Percentiles rank a stretch among this genome's conserved stretches.
These are phyloP conservation scores for Candida sanyaensis DNA, from an alignment of 1,139 yeast genomes.

Conservation along the genomic window DNA sequence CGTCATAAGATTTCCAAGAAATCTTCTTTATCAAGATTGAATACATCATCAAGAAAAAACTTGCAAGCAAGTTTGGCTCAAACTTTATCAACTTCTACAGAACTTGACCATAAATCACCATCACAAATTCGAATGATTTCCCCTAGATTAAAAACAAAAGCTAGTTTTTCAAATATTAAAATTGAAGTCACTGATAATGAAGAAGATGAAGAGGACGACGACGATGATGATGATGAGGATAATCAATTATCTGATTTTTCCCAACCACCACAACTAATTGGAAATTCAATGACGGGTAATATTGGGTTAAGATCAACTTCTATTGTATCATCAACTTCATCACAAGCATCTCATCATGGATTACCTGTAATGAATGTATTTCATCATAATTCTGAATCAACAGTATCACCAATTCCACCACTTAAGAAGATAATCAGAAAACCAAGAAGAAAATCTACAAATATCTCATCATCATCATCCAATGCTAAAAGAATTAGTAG, in stretches of 20 bases:
- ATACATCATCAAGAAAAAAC: constrained; percentile 11
- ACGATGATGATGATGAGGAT: background rate
- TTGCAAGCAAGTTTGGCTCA: constrained; percentile 6
- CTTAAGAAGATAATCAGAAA: background rate
- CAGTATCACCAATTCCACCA: constrained; percentile 5
- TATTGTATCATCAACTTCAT: constrained; percentile 11
- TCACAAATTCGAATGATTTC: constrained; percentile 5
- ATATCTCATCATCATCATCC: constrained; percentile 1
- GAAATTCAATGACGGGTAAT: background rate
- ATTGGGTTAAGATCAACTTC: constrained; percentile 9
- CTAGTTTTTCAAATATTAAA: constrained; percentile 5
- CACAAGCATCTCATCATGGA: constrained; percentile 8
- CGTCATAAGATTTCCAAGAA: constrained; percentile 21
- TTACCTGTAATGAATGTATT: constrained; percentile 21
- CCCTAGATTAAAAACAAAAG: constrained; percentile 8
- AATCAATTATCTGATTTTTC: background rate
- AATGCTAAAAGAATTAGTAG: background rate
- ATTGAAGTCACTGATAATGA: constrained; percentile 1
- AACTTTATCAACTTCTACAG: constrained; percentile 5
- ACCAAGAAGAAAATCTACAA: constrained; percentile 11
- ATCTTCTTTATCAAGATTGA: constrained; percentile 22
- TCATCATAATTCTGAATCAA: constrained; percentile 29
- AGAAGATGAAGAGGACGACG: background rate
- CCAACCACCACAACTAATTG: constrained; percentile 4
- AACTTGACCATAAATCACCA: background rate